Base-by-base conservation (phyloP, 2,329 filamentous ascomycete genomes). In the Cladosporium oxysporum region DNA sequence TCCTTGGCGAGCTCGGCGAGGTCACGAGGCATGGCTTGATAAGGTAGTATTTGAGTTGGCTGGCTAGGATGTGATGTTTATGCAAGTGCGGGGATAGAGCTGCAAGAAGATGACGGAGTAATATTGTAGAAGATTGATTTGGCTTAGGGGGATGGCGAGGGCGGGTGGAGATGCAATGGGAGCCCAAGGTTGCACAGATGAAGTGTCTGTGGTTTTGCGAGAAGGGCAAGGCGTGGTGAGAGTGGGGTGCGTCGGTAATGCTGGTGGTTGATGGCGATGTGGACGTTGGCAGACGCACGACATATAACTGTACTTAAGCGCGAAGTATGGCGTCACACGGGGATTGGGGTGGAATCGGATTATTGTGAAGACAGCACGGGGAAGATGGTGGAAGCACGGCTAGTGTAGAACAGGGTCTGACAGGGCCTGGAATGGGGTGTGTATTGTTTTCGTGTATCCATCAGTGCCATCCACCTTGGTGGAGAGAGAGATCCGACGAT, bases 11-110 rank as follows among this genome's bases (percentile, higher is more conserved):
- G 53, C n/a, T 66, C 50, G 33, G 66, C 69, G 21, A 82, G 73
- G 69, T 82, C 79, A 68, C 79, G 77, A 57, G 80, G 81, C 79
- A 82, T 82, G 31, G 14, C 23, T 53, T 52, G 44, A 41, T 41
- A 41, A 41, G 37, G 37, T 37, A 31, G 26, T 23, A 35, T 23
- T 23, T 31, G 26, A 31, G 52, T 33, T n/a, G 28, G 52, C 18
- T 31, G 26, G n/a, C 29, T 16, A 2, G 12, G 49, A 26, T 55
- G 52, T 4, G 18, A 33, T 55, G 52, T 23, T 47, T 23, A 35
- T 35, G 33, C 52, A 49, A 35, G 28, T 62, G 64, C 59, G 35
- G 53, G 63, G 33, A 47, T 12, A 12, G 26, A 41, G 63, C 44
- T 44, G n/a, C 29, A 35, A 5, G 47, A n/a, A 8, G 37, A 21